Base-by-base conservation (phyloP, 108 stramenopile species). In the Fistulifera pelliculosa region DNA sequence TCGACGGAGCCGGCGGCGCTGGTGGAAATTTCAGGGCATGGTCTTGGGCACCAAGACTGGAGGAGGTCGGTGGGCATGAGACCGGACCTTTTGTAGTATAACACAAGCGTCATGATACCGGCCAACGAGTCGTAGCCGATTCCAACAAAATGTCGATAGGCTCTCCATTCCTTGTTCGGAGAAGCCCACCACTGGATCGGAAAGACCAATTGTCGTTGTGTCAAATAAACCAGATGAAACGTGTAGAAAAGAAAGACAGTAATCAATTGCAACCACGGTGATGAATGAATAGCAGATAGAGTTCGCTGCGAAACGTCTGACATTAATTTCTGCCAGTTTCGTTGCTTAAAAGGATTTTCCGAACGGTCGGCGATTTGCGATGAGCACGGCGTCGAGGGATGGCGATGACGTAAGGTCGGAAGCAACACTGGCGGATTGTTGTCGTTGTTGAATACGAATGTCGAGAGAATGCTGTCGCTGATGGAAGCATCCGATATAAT, bases 121-220 rank as follows among this genome's bases (percentile, higher is more conserved):
- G 81, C 80, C 5, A 87, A 42, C 56, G 78, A 69, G 62, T 95
- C 94, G 26, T 75, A 65, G 23, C 92, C 92, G 28, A 96, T 79
- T 31, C 60, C 61, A 55, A 75, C 74, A 74, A 86, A 94, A 53
- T 85, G 74, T 17, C 94, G 90, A 26, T 77, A 61, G 5, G 16
- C 44, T 17, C 21, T 45, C 44, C 31, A 35, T 22, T 86, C 66
- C 64, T 93, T 95, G 3, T 8, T 8, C 31, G 31, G 31, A 35
- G 31, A 35, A 15, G 92, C 88, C 35, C 94, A 77, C 21, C 94
- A 60, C 68, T 94, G 90, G 22, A 62, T 57, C 16, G 94, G 94
- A 71, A 96, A 89, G 27, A 72, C 56, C 23, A 96, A 47, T 15
- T 62, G 54, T 26, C 74, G 54, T 61, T 94, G 90, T 12, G 85